Base-by-base conservation (phyloP, 1,284 basidiomycete genomes). In the Erythrobasidium hasegawianum region DNA sequence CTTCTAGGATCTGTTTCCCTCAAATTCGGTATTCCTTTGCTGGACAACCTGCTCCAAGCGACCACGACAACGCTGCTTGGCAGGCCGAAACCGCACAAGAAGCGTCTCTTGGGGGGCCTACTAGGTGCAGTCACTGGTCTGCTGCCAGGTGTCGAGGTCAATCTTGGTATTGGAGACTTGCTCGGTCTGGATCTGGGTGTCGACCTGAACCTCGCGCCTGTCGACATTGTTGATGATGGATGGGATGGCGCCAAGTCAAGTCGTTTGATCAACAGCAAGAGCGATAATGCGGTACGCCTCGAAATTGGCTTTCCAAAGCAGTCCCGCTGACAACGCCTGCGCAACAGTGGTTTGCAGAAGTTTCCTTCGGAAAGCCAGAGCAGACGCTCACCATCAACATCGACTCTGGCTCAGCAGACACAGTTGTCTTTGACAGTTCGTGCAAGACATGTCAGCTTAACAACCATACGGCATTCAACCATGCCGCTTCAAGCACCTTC, bases 281-380 rank as follows among this genome's bases (percentile, higher is more conserved):
- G 53, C 40, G 62, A 65, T 45, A 65, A 65, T 53, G 62, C 62
- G 33, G 62, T 65, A 39, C 50, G 62, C 24, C 18, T 57, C n/a
- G 1, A 33, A 9, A n/a, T 4, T 43, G 11, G 8, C 22, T 13
- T 16, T 40, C n/a, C 2, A 10, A 13, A 54, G n/a, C 20, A 3
- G 11, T n/a, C 26, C 13, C 2, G 29, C 38, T 41, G 27, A 20
- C 45, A 52, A 27, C 7, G 20, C 20, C 13, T 22, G 10, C 29
- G 10, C 20, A 47, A 11, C 18, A 65, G 62, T 65, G 62, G 62
- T 53, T 65, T 29, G 62, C 55, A 14, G 38, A 65, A 33, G 52
- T 65, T 14, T 38, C 43, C 2, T 65, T 65, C 39, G 62, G 62
- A 9, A 65, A 55, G 3, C 62, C 62, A n/a, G 9, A 27, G 10